Evolutionary conservation across 2,329 filamentous ascomycete species (phyloP).

Genomic region (Calonectria fujianensis): DNA sequence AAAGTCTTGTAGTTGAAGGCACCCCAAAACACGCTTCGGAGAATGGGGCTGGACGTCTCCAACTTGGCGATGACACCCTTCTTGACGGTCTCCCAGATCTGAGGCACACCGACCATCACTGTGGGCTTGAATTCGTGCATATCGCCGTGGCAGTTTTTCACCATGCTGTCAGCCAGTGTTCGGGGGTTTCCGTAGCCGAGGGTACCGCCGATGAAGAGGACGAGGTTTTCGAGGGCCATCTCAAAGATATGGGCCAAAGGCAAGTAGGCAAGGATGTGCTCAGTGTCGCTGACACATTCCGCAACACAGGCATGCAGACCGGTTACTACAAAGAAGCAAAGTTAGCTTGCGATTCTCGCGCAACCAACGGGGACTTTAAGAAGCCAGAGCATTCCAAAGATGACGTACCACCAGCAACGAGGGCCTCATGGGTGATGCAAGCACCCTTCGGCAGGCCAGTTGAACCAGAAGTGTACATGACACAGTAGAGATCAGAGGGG

Average conservation of each 20-base stretch:
- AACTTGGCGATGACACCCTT: constrained; percentile 93
- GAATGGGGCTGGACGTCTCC: constrained; percentile 80
- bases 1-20: constrained; percentile 76
- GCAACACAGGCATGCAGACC: constrained; percentile 88
- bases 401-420: constrained; percentile 81
- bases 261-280: constrained; percentile 91
- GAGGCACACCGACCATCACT: constrained; percentile 93
- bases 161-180: constrained; percentile 89
- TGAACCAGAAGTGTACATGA: constrained; percentile 92
- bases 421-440: constrained; percentile 85
- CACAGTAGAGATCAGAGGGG: constrained; percentile 87
- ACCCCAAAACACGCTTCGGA: constrained; percentile 85
- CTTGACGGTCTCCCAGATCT: constrained; percentile 97
- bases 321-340: constrained; percentile 71
- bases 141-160: constrained; percentile 93
- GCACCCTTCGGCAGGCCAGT: constrained; percentile 94
- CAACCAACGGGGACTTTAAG: not conserved
- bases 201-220: constrained; percentile 90
- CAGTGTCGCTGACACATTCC: constrained; percentile 84
- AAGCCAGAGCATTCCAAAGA: not conserved
- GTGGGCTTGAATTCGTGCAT: constrained; percentile 94
- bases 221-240: constrained; percentile 95
- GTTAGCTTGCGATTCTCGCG: constrained; percentile 45
- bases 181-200: constrained; percentile 95
- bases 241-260: constrained; percentile 97